Conservation (phyloP, 176 grass and related monocot species). For the Melocanna baccifera region DNA sequence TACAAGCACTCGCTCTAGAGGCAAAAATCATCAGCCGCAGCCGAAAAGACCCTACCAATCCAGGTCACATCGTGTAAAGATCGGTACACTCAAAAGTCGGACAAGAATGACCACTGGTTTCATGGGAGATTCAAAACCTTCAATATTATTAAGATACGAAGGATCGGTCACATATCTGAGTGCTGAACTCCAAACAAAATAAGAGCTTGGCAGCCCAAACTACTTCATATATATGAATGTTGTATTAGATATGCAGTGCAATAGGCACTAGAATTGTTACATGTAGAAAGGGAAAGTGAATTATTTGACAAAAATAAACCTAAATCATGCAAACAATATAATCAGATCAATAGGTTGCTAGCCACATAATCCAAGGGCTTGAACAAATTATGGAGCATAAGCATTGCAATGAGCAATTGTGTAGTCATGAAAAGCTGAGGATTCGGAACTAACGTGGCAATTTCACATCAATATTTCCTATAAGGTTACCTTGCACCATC, state of each 20-base stretch:
- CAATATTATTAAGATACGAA: background rate
- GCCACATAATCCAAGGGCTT: background rate
- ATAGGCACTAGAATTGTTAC: background rate
- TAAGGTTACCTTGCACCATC: background rate
- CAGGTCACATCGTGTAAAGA: background rate
- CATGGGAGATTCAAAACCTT: background rate
- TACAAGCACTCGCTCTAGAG: no score
- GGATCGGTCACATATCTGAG: background rate
- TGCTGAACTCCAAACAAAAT: background rate
- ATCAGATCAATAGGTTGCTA: background rate
- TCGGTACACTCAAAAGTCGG: background rate
- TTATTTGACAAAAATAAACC: background rate
- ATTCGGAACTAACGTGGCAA: background rate
- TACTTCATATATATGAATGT: background rate
- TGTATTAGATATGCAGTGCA: background rate
- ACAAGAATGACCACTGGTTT: background rate
- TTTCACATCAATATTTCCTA: background rate
- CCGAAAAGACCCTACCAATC: no score
- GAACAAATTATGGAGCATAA: background rate
- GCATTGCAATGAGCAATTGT: background rate
- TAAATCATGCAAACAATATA: background rate
- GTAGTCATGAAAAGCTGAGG: background rate
- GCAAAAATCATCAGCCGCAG: no score
- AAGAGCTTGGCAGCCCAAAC: background rate
- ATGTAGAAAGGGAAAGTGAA: background rate